Conservation (phyloP, 352 stramenopile species). For the Globisporangium rhizosaccharum region DNA sequence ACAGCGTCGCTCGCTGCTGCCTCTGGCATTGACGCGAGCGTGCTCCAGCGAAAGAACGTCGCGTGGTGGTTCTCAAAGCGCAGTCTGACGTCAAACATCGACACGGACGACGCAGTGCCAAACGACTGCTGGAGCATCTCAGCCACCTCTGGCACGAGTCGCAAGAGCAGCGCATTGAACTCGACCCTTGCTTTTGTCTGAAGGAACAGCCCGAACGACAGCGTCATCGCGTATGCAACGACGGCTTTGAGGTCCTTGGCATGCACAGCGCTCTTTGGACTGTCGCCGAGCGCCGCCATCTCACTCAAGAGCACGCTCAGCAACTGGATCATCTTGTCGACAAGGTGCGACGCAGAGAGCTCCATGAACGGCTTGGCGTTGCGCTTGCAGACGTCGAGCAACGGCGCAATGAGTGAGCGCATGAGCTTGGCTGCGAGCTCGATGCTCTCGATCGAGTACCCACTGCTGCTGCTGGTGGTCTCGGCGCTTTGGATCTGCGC, state of each 20-base stretch:
- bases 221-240: conserved; percentile 28
- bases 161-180: conserved; percentile 20
- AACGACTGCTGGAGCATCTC: conserved; percentile 18
- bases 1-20: conserved; percentile 16
- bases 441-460: conserved; percentile 3
- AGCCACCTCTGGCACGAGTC: conserved; percentile 24
- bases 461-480: not conserved
- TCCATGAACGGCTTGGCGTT: conserved; percentile 31
- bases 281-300: conserved; percentile 14
- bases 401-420: conserved; percentile 30
- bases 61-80: conserved; percentile 25
- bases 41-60: conserved; percentile 26
- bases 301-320: conserved; percentile 33
- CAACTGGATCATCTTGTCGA: conserved; percentile 44
- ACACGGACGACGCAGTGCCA: conserved; percentile 7
- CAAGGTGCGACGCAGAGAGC: conserved; percentile 32
- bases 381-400: conserved; percentile 57
- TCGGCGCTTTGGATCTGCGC: conserved; percentile 11
- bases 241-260: conserved; percentile 27
- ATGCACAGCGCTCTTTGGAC: not conserved
- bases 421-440: conserved; percentile 37
- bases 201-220: conserved; percentile 30
- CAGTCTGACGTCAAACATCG: conserved; percentile 38
- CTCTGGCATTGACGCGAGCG: conserved; percentile 2
- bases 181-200: conserved; percentile 20